phyloP scores from a whole-genome alignment of 192 early-diverging fungal species.

The Backusella sp. region DNA sequence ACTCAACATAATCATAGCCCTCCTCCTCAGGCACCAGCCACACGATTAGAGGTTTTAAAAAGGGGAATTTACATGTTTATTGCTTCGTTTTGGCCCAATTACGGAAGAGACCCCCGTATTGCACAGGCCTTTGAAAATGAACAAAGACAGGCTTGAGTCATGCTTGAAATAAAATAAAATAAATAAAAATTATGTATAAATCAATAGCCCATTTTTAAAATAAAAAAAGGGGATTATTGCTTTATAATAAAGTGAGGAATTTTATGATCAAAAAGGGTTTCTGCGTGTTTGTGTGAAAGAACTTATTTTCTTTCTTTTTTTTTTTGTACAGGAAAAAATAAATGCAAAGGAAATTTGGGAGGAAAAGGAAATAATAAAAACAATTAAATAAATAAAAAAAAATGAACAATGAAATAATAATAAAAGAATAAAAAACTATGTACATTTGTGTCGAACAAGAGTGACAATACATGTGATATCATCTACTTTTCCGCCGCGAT shows the following conservation, averaged over 20 bases:
- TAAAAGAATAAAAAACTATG: neutral
- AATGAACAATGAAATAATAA: neutral
- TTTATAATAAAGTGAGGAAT: neutral
- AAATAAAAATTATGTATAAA: neutral
- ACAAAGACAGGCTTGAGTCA: neutral
- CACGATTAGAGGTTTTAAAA: slow-evolving; percentile 16
- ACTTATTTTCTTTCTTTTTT: neutral
- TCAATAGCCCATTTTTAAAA: neutral
- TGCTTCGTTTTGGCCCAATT: slow-evolving; percentile 25
- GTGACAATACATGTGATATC: slow-evolving; percentile 59
- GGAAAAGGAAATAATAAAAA: neutral
- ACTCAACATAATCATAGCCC: neutral
- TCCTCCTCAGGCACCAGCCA: neutral
- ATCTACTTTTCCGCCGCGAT: slow-evolving; percentile 53
- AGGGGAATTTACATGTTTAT: slow-evolving; percentile 24
- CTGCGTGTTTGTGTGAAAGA: neutral
- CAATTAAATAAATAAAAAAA: too few species aligned
- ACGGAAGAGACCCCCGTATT: slow-evolving; percentile 18
- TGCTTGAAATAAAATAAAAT: neutral
- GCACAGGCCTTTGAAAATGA: slow-evolving; percentile 28
- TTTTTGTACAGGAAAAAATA: neutral
- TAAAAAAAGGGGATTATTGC: neutral
- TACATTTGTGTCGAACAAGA: slow-evolving; percentile 28
- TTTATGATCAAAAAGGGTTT: neutral
- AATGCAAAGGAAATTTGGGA: too few species aligned